A percentile compares a stretch with the other conserved stretches of the same genome.
These are phyloP conservation scores for Bryoglossum gracile DNA, from an alignment of 495 filamentous ascomycete genomes.

Conservation along the genomic window DNA sequence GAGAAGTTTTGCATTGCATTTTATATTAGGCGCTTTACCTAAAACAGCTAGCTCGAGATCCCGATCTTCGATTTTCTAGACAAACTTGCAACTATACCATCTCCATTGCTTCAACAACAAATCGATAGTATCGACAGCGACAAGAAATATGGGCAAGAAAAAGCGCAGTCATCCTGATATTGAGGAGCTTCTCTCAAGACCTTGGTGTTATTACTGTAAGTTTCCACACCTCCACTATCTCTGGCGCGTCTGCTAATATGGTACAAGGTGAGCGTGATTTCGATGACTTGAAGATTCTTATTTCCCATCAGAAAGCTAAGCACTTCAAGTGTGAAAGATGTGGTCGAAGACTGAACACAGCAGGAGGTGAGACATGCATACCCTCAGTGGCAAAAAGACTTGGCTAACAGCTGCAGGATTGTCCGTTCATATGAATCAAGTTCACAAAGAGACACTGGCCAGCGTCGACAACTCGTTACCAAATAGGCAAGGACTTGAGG, in stretches of 20 bases:
- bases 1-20: too few species aligned
- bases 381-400: too few species aligned
- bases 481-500: constrained; percentile 71
- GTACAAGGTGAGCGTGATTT: constrained; percentile 76
- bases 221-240: neutral
- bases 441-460: constrained; percentile 86
- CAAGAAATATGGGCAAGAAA: constrained; percentile 86
- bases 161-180: constrained; percentile 77
- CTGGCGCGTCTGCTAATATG: constrained; percentile 23
- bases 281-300: constrained; percentile 91
- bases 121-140: too few species aligned
- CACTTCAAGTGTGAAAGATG: constrained; percentile 97
- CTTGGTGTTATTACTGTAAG: constrained; percentile 97
- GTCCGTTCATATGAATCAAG: constrained; percentile 94
- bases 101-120: too few species aligned
- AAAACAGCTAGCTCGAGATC: too few species aligned
- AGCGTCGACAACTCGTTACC: constrained; percentile 86
- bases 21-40: too few species aligned
- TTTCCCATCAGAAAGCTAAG: constrained; percentile 95
- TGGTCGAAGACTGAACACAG: constrained; percentile 80
- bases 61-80: too few species aligned
- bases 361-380: constrained; percentile 63
- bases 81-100: too few species aligned
- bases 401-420: constrained; percentile 52
- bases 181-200: constrained; percentile 77